Evolutionary conservation across 495 filamentous ascomycete genomes (phyloP).

Genomic region (Mytilinidion resinicola): DNA sequence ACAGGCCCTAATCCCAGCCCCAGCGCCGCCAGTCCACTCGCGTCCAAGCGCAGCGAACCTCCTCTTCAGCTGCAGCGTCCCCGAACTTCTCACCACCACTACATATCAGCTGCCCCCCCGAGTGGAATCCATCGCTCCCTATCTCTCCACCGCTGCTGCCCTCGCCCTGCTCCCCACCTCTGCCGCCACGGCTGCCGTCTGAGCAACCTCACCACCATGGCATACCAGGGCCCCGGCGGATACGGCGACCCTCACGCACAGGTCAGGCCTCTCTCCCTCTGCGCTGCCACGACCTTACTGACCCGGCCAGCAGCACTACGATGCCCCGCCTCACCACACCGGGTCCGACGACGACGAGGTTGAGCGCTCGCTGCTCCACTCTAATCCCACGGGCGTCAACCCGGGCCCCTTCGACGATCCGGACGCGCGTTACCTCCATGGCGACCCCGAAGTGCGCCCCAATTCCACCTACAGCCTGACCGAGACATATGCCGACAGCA

Average conservation of each 20-base stretch:
- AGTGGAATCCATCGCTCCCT: neutral
- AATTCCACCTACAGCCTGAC: slow-evolving; percentile 75
- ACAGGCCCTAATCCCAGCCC: slow-evolving; percentile 3
- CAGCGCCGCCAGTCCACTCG: slow-evolving; percentile 1
- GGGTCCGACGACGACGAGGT: slow-evolving; percentile 69
- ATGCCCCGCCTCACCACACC: slow-evolving; percentile 43
- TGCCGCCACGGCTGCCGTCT: neutral
- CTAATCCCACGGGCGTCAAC: slow-evolving; percentile 53
- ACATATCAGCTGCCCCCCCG: neutral
- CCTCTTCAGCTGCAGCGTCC: slow-evolving; percentile 14
- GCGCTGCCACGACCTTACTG: slow-evolving; percentile 1
- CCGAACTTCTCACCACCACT: slow-evolving; percentile 3
- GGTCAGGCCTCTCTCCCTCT: neutral
- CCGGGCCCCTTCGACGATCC: slow-evolving; percentile 68
- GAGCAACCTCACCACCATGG: slow-evolving; percentile 19
- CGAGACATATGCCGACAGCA: slow-evolving; percentile 71
- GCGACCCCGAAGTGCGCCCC: slow-evolving; percentile 49
- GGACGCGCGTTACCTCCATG: slow-evolving; percentile 41
- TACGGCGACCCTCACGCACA: slow-evolving; percentile 21
- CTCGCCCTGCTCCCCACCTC: neutral
- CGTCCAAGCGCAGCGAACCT: slow-evolving; percentile 8
- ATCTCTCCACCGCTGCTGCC: neutral
- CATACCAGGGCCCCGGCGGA: slow-evolving; percentile 28
- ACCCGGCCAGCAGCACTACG: slow-evolving; percentile 41
- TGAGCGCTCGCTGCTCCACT: slow-evolving; percentile 64